Conservation (phyloP, 805 yeast species). For the Lipomyces yamadae region DNA sequence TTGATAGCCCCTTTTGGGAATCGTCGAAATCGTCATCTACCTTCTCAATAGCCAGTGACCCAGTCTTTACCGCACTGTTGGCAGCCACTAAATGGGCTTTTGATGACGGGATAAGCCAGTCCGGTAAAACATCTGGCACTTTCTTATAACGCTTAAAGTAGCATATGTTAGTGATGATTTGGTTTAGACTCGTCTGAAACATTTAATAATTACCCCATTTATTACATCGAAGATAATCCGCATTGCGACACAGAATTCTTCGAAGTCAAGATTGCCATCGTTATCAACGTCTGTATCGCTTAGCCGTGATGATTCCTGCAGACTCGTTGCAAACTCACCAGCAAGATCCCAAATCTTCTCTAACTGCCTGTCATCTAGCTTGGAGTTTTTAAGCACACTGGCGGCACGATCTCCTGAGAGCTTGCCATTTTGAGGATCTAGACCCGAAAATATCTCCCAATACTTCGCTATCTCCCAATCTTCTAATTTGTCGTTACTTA, state of each 20-base stretch:
- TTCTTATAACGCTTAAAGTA: conserved; percentile 40
- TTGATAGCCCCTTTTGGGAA: conserved; percentile 66
- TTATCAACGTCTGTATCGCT: conserved; percentile 71
- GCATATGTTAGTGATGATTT: neutral
- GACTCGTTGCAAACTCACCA: conserved; percentile 23
- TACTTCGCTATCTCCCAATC: conserved; percentile 91
- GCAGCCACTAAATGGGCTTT: conserved; percentile 87
- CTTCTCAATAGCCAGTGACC: conserved; percentile 35
- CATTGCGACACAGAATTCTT: conserved; percentile 98
- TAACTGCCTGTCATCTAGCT: conserved; percentile 75
- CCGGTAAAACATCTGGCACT: conserved; percentile 78
- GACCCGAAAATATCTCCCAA: conserved; percentile 96
- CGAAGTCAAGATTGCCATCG: conserved; percentile 92
- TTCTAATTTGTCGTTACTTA: conserved; percentile 32
- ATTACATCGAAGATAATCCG: conserved; percentile 89
- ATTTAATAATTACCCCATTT: conserved; percentile 59
- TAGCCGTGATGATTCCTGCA: neutral
- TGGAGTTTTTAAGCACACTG: conserved; percentile 86
- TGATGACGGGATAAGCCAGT: conserved; percentile 90
- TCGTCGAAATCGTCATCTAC: conserved; percentile 53
- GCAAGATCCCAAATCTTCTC: conserved; percentile 88
- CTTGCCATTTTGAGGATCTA: conserved; percentile 78
- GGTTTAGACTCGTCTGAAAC: neutral
- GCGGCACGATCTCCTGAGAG: conserved; percentile 84
- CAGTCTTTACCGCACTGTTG: conserved; percentile 62